These are phyloP conservation scores for Aristolochia fimbriata DNA, from an alignment of 164 flowering plant species.

Conservation along the genomic window DNA sequence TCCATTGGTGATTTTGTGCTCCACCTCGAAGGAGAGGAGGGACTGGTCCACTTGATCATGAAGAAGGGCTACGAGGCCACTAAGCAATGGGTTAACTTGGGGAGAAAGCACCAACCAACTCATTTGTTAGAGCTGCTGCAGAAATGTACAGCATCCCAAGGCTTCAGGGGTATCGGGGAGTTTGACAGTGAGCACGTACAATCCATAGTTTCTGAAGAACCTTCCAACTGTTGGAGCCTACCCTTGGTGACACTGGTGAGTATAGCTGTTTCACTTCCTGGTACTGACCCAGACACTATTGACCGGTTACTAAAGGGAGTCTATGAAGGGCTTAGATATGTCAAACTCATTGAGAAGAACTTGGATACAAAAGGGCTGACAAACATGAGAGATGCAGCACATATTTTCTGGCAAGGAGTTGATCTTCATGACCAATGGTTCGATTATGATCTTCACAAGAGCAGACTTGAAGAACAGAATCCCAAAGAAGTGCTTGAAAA, in stretches of 20 bases:
- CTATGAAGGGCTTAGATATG: slow-evolving; percentile 34
- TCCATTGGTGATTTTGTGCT: slow-evolving; percentile 34
- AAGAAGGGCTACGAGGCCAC: slow-evolving; percentile 23
- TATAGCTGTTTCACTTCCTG: slow-evolving; percentile 48
- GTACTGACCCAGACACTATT: slow-evolving; percentile 5
- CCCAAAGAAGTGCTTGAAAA: slow-evolving; percentile 30
- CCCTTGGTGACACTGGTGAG: slow-evolving; percentile 57
- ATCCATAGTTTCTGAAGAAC: slow-evolving; percentile 25
- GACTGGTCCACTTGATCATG: slow-evolving; percentile 31
- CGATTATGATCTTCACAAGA: slow-evolving; percentile 35
- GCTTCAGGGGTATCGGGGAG: slow-evolving; percentile 31
- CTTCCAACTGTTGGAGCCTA: slow-evolving; percentile 62
- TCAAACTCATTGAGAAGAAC: slow-evolving; percentile 28
- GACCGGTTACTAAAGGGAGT: slow-evolving; percentile 23
- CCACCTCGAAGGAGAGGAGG: slow-evolving; percentile 54
- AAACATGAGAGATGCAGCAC: slow-evolving; percentile 39
- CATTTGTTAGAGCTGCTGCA: slow-evolving; percentile 30
- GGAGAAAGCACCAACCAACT: slow-evolving; percentile 30
- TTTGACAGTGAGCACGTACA: slow-evolving; percentile 43
- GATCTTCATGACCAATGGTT: slow-evolving; percentile 44
- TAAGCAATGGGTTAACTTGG: slow-evolving; percentile 26
- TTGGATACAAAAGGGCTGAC: slow-evolving; percentile 18
- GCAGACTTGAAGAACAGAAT: slow-evolving; percentile 16
- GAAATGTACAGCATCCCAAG: slow-evolving; percentile 13
- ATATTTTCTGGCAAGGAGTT: slow-evolving; percentile 38